Conservation (phyloP, 305 asterid species). For the Coffea humblotiana region DNA sequence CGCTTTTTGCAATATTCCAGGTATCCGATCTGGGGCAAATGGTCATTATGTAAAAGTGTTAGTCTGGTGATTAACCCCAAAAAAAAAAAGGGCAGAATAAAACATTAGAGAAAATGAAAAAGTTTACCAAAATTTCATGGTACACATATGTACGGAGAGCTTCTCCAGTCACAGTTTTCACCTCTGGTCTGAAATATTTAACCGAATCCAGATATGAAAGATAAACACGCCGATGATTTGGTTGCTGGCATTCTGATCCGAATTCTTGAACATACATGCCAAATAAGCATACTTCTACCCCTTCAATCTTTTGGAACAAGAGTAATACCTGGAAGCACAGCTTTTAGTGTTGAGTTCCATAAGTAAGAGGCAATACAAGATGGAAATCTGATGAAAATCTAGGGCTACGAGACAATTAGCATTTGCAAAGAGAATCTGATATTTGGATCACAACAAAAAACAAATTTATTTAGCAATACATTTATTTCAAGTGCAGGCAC, state of each 20-base stretch:
- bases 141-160: slow-evolving; percentile 96
- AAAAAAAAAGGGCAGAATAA: not conserved
- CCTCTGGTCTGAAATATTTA: slow-evolving; percentile 95
- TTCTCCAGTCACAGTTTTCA: slow-evolving; percentile 89
- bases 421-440: not conserved
- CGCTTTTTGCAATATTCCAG: slow-evolving; percentile 90
- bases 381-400: not conserved
- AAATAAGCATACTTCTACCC: slow-evolving; percentile 97
- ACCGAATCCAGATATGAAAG: slow-evolving; percentile 96
- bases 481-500: not conserved
- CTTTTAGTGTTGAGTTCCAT: slow-evolving; percentile 21
- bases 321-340: slow-evolving; percentile 67
- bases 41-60: slow-evolving; percentile 22
- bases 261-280: slow-evolving; percentile 99
- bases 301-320: slow-evolving; percentile 93
- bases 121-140: slow-evolving; percentile 89
- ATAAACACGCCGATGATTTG: slow-evolving; percentile 97
- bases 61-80: slow-evolving; percentile 2
- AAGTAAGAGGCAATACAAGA: not conserved
- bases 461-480: not conserved
- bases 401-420: not conserved
- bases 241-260: slow-evolving; percentile 95
- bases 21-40: slow-evolving; percentile 74
- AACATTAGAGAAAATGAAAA: slow-evolving; percentile 16
- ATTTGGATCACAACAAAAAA: not conserved